Evolutionary conservation across 768 basidiomycete species (phyloP), one percentile per base, ranked within the genome.

Genomic region (Phanerochaete sordida): DNA sequence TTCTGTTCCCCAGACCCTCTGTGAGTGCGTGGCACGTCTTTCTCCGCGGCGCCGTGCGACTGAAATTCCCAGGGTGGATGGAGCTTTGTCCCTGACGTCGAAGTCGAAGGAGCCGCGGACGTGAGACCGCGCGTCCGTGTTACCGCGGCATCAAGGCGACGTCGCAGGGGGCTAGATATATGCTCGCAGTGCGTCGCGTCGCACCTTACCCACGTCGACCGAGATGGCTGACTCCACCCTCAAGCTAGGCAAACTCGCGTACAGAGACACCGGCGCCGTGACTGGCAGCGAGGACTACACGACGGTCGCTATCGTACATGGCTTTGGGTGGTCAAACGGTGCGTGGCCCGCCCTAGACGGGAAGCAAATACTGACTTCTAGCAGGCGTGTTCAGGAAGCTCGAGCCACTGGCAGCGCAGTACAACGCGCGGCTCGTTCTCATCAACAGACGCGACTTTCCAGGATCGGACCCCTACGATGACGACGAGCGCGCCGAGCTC

Each of bases 401-500:
- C 11, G 23, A 49, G 15, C 60, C 56, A 12, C 53, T 57, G 48
- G 60, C 35, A 9, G 47, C 33, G 26, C 27, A 27, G 33, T 24
- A 61, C 47, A 35, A 31, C 47, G 27, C 61, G 7, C 54, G 60
- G n/a, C 21, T 61, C 26, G 54, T 61, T 13, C 56, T 61, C 31
- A 30, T 61, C 9, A 61, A 61, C 21, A n/a, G 60, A 15, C 44
- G 60, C 16, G 60, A 52, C 55, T 61, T 31, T 24, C 60, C 60
- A n/a, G 48, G 60, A 3, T 31, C 60, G 8, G 23, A 12, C 4
- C 54, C 54, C n/a, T 43, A 30, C 16, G 43, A 19, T 7, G 55
- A 37, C 6, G 54, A 33, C 15, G 46, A 61, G 23, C 55, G n/a
- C 26, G 26, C 16, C 9, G 24, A 33, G 27, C 56, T 61, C 7